phyloP scores from a whole-genome alignment of 257 asterid species.

The Salvia miltiorrhiza region DNA sequence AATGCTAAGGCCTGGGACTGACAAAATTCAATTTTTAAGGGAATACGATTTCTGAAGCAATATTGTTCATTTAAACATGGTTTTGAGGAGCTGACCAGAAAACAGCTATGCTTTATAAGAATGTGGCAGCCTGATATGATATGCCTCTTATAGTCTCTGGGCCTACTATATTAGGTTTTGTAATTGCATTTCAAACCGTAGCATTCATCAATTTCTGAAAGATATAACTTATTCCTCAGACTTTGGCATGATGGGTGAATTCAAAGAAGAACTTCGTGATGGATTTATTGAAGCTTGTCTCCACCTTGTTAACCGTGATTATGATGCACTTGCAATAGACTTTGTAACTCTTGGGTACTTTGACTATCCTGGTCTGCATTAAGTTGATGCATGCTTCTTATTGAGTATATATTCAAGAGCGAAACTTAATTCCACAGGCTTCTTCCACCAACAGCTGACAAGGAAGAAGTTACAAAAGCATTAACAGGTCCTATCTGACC shows the following conservation, averaged over 20 bases:
- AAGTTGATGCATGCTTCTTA: constrained; percentile 13
- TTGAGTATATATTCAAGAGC: constrained; percentile 16
- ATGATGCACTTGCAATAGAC: constrained; percentile 85
- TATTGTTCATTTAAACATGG: neutral
- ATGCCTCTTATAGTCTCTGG: constrained; percentile 11
- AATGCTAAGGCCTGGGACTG: neutral
- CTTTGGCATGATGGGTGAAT: constrained; percentile 99
- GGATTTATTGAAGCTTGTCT: constrained; percentile 98
- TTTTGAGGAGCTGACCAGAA: neutral
- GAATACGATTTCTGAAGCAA: neutral
- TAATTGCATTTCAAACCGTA: neutral
- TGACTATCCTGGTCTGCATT: constrained; percentile 23
- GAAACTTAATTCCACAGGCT: constrained; percentile 58
- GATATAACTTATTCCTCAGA: constrained; percentile 42
- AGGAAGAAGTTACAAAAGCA: constrained; percentile 80
- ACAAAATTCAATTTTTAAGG: neutral
- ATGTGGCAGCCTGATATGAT: neutral
- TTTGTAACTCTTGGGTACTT: constrained; percentile 94
- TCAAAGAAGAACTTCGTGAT: constrained; percentile 88
- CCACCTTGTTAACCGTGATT: constrained; percentile 98
- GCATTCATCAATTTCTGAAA: constrained; percentile 24
- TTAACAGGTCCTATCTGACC: constrained; percentile 62
- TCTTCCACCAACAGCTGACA: constrained; percentile 90
- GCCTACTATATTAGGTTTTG: neutral
- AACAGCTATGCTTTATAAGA: no score